These are phyloP conservation scores for Ganoderma leucocontextum DNA, from an alignment of 1,284 basidiomycete genomes.

Conservation along the genomic window DNA sequence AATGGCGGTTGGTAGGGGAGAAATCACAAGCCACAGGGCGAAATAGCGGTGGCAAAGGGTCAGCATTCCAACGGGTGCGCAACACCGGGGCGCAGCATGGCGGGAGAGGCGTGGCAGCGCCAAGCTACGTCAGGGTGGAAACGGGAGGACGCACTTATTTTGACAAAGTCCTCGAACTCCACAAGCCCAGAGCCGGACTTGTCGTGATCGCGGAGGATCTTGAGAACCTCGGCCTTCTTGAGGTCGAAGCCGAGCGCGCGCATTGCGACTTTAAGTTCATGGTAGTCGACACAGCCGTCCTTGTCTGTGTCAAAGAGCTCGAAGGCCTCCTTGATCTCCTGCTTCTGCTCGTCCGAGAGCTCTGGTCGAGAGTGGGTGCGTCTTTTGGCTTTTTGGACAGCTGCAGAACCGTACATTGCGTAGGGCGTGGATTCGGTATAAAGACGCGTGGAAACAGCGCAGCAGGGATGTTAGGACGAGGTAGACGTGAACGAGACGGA, in stretches of 20 bases:
- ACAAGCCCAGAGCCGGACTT: slow-evolving; percentile 91
- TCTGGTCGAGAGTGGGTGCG: slow-evolving; percentile 78
- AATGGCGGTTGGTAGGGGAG: slow-evolving; percentile 12
- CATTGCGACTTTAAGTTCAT: slow-evolving; percentile 99
- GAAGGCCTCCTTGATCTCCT: slow-evolving; percentile 99
- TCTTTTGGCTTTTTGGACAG: slow-evolving; percentile 77
- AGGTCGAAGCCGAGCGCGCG: slow-evolving; percentile 96
- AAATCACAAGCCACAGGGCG: neutral
- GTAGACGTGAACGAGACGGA: slow-evolving; percentile 10
- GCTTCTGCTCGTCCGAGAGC: slow-evolving; percentile 93
- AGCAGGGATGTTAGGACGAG: neutral
- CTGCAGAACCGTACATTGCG: slow-evolving; percentile 73
- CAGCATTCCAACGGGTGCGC: slow-evolving; percentile 6
- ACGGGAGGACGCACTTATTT: slow-evolving; percentile 83
- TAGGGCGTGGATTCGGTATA: neutral
- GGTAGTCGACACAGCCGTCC: slow-evolving; percentile 96
- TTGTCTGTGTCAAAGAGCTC: slow-evolving; percentile 99
- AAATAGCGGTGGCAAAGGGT: neutral
- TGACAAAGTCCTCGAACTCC: slow-evolving; percentile 94
- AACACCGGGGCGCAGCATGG: neutral
- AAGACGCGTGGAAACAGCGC: slow-evolving; percentile 21
- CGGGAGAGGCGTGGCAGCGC: neutral
- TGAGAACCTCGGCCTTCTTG: slow-evolving; percentile 98
- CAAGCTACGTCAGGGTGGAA: slow-evolving; percentile 15
- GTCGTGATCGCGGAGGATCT: slow-evolving; percentile 93